Conservation (phyloP, 208 protist genomes). For the Trypanosoma boissoni region DNA sequence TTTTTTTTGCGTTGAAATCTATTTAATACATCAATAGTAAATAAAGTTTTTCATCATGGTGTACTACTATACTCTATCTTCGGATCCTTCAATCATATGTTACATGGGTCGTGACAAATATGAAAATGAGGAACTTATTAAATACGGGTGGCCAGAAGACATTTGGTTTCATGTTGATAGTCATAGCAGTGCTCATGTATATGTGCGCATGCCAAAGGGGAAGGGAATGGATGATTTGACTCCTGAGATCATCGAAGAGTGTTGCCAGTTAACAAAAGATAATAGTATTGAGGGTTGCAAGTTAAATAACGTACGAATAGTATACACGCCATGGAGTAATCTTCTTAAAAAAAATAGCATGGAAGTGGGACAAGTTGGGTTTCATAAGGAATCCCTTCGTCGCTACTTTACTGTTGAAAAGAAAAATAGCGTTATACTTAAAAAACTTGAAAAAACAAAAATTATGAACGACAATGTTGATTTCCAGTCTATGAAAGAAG, state of each 20-base stretch:
- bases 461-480: constrained; percentile 90
- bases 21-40: constrained; percentile 1
- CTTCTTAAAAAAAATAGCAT: constrained; percentile 96
- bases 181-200: constrained; percentile 97
- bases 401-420: constrained; percentile 71
- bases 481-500: constrained; percentile 71
- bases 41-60: constrained; percentile 85
- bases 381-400: constrained; percentile 88
- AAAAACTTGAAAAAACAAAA: constrained; percentile 92
- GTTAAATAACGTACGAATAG: constrained; percentile 88
- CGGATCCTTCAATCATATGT: constrained; percentile 86
- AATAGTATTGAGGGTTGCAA: constrained; percentile 97
- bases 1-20: constrained; percentile 10
- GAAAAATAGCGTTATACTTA: constrained; percentile 88
- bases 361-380: constrained; percentile 95
- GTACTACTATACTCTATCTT: constrained; percentile 90
- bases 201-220: constrained; percentile 92
- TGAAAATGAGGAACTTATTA: constrained; percentile 99
- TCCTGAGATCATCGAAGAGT: constrained; percentile 94
- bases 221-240: constrained; percentile 92
- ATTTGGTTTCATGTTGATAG: constrained; percentile 99
- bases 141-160: constrained; percentile 96
- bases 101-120: constrained; percentile 99
- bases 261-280: constrained; percentile 95
- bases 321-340: constrained; percentile 98